Base-by-base conservation (phyloP, 495 filamentous ascomycete genomes). In the Bacidia rubella region DNA sequence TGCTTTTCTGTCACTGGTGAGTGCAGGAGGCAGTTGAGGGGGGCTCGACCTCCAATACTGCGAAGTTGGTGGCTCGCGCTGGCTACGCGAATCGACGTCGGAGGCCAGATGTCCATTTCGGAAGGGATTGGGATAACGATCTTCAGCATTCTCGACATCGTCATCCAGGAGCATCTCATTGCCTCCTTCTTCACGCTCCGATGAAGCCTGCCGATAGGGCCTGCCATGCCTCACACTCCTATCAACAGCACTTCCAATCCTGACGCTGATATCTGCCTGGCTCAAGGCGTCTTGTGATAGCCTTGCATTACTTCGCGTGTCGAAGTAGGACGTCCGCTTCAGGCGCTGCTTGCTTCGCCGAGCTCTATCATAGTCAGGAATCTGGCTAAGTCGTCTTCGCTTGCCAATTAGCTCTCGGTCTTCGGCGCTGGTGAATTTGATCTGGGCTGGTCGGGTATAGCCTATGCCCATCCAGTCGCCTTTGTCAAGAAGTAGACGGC, bases 361-460 rank as follows among this genome's bases (percentile, higher is more conserved):
- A 9, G 35, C 24, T 27, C 35, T 44, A 11, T 32, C 12, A 44
- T 44, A n/a, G 41, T 44, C 20, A 5, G 41, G 41, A n/a, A 17
- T 44, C 19, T 44, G 41, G 15, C 45, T 56, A n/a, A 59, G 11
- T 11, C 39, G 49, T 4, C 57, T 49, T 22, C 60, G 60, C 25
- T 54, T 62, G 11, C 60, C 60, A 35, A 62, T 62, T 38, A 49
- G 39, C 32, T 57, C 54, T 46, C 54, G 38, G 49, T 62, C 54
- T 47, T 60, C 26, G 10, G 41, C 42, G 22, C 48, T 51, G 21
- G 49, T 50, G 46, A 59, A 60, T 12, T 53, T 47, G 46, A 59
- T 54, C 25, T 55, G 56, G n/a, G 53, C 39, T 32, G 57, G 57
- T 44, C 52, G 52, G 19, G 52, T 54, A 19, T 20, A 27, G 23